Evolutionary conservation across 192 early-diverging fungal genomes (phyloP), one percentile per base, ranked within the genome.

Genomic region (Linnemannia exigua): DNA sequence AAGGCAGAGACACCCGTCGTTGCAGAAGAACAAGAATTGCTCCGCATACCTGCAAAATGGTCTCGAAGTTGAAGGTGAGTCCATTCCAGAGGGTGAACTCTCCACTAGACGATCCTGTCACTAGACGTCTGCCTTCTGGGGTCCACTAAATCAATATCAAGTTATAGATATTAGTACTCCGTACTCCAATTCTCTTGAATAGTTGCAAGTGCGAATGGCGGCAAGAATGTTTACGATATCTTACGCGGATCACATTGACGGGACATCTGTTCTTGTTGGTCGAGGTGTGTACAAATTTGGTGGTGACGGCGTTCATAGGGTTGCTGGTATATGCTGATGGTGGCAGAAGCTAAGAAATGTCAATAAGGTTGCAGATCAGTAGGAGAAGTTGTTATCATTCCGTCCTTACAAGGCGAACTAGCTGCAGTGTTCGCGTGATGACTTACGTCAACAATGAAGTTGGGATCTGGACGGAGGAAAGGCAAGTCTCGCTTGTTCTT

Each of bases 51-150:
- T 98, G 96, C 76, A 98, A 90, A 87, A 98, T 98, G 17, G 97
- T 99, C 79, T 99, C 98, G 88, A 99, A 99, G 84, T 99, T 99
- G 81, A 99, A 99, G 1, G 96, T 97, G 33, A 98, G 89, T 3
- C 98, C 98, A 82, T 97, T 98, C 98, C 98, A 99, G 36, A 98
- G 88, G 5, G 98, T 99, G 74, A 99, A 97, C 87, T 99, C 98
- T 17, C 98, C 98, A 79, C 92, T 94, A 1, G 96, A 96, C 0
- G 97, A 95, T 15, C 97, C 98, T 4, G 98, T 98, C 20, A 98
- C 95, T 15, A 99, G 87, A 41, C 98, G 92, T 25, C 98, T 89
- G 25, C 98, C 98, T 85, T 99, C 98, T 1, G 98, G 98, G 20
- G 96, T 98, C 98, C 98, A 99, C 92, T 95, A 67, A 20, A 75